phyloP scores from a whole-genome alignment of 495 filamentous ascomycete species.

The Peziza echinospora region DNA sequence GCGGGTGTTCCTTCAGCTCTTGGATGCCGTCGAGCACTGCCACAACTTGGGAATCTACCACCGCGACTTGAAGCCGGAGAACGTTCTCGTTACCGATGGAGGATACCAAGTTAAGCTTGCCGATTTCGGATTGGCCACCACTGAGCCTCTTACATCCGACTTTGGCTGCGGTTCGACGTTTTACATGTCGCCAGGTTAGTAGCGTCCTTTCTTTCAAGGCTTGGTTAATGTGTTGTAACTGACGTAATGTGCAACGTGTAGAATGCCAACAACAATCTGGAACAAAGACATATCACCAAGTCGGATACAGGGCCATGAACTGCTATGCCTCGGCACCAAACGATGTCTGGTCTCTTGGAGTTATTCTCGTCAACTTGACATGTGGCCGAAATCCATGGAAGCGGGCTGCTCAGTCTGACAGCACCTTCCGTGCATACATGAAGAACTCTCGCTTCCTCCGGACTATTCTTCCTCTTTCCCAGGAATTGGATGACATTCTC shows the following conservation, averaged over 20 bases:
- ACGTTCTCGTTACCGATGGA: conserved; percentile 75
- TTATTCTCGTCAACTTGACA: conserved; percentile 91
- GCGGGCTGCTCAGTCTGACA: conserved; percentile 74
- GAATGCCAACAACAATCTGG: conserved; percentile 16
- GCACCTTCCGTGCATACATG: conserved; percentile 81
- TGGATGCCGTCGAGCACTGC: conserved; percentile 94
- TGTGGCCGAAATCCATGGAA: conserved; percentile 99
- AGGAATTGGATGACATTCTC: conserved; percentile 74
- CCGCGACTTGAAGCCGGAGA: conserved; percentile 94
- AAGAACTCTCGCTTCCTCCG: conserved; percentile 72
- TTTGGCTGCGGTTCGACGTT: conserved; percentile 98
- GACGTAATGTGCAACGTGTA: not conserved
- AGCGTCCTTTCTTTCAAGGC: too few relatives aligned
- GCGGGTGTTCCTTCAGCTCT: conserved; percentile 75
- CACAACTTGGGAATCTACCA: conserved; percentile 90
- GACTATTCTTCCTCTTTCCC: conserved; percentile 78
- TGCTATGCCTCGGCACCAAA: conserved; percentile 86
- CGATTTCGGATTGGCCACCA: conserved; percentile 88
- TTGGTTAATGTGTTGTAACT: too few relatives aligned
- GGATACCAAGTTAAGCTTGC: conserved; percentile 85
- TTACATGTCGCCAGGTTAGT: conserved; percentile 96
- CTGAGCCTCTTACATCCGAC: conserved; percentile 63
- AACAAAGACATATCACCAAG: conserved; percentile 54
- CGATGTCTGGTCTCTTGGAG: conserved; percentile 93
- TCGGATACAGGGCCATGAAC: conserved; percentile 48